Evolutionary conservation across 495 filamentous ascomycete genomes (phyloP).

Genomic region (Penicillium cosmopolitanum): DNA sequence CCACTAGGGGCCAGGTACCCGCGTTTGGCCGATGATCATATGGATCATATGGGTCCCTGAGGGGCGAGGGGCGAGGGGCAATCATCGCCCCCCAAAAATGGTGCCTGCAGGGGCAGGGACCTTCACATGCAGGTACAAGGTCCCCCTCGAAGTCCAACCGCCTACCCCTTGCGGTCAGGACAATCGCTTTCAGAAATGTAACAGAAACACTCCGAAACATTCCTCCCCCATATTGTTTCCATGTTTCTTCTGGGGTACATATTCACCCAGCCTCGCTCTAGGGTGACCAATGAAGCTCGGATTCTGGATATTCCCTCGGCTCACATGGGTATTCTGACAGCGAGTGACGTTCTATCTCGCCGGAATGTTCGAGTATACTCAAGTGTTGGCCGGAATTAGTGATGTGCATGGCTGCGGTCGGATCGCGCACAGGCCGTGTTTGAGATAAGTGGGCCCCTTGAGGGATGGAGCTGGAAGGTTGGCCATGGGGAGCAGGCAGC

Average conservation of each 20-base stretch:
- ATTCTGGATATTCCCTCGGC: not conserved
- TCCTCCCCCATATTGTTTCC: constrained; percentile 16
- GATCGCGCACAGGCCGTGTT: constrained; percentile 11
- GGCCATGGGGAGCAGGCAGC: constrained; percentile 11
- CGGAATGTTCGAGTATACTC: not conserved
- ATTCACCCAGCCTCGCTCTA: not conserved
- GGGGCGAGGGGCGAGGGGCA: constrained; percentile 4
- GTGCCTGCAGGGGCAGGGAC: constrained; percentile 2
- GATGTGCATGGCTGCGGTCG: not conserved
- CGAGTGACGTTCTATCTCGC: not conserved
- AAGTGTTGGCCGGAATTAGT: not conserved
- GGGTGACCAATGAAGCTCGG: not conserved
- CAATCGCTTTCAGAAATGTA: constrained; percentile 17
- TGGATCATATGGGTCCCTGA: not conserved
- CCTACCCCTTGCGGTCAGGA: constrained; percentile 11
- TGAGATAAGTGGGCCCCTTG: constrained; percentile 3
- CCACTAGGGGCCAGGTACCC: constrained; percentile 21
- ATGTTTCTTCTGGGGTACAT: not conserved
- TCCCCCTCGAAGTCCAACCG: not conserved
- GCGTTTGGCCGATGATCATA: constrained; percentile 3
- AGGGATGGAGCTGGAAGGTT: not conserved
- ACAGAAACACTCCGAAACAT: constrained; percentile 18
- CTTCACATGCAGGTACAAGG: constrained; percentile 20
- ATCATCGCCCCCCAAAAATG: not conserved
- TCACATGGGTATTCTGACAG: not conserved